Conservation (phyloP, 441 rosid genomes). For the Populus tomentosa region DNA sequence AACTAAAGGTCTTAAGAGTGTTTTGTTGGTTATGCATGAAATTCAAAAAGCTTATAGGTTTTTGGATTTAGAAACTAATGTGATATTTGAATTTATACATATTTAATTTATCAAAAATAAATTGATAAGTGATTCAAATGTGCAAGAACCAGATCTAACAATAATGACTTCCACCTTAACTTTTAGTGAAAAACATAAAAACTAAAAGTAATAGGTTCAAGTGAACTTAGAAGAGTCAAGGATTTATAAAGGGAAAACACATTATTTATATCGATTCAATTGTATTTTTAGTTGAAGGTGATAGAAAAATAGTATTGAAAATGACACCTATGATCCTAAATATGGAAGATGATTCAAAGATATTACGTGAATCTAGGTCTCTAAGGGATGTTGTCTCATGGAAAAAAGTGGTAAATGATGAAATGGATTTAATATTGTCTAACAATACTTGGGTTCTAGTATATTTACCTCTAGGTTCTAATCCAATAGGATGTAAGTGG, state of each 20-base stretch:
- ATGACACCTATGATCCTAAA: not conserved
- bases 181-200: not conserved
- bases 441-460: not conserved
- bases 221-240: not conserved
- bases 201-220: too few relatives aligned
- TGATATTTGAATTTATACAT: not conserved
- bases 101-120: not conserved
- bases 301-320: not conserved
- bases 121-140: not conserved
- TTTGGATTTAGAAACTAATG: not conserved
- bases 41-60: not conserved
- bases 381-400: not conserved
- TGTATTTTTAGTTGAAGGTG: not conserved
- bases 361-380: not conserved
- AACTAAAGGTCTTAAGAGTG: not conserved
- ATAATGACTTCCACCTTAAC: not conserved
- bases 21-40: not conserved
- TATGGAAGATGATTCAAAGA: not conserved
- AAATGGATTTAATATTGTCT: conserved; percentile 1
- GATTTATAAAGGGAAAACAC: not conserved
- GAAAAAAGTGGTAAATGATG: not conserved
- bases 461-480: not conserved
- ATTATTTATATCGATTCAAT: not conserved
- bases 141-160: not conserved
- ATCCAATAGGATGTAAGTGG: not conserved